Base-by-base conservation (phyloP, 129 eudicot species). In the Saposhnikovia divaricata region DNA sequence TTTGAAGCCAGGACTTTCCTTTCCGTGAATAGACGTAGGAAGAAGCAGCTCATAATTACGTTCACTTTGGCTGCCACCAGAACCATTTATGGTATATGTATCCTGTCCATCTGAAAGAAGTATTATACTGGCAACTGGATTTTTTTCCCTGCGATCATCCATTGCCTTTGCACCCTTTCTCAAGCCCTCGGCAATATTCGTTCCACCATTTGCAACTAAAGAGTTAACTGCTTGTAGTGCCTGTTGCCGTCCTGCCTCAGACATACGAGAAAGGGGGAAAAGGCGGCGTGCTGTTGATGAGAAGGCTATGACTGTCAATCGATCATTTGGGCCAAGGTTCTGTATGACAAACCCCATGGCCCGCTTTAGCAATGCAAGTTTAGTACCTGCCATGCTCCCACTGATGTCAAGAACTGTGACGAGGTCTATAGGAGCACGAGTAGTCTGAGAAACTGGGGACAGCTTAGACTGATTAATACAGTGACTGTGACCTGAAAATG, bases 341-440 rank as follows among this genome's bases (percentile, higher is more conserved):
- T 92, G 93, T 55, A 94, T 91, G 68, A 94, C 96, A 45, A 94
- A 92, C 39, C 96, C 93, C 97, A 94, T 89, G 74, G 97, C 98
- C 61, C 97, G 90, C 76, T 94, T 94, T 21, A 94, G 77, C 79
- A 94, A 81, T 14, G 93, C 96, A 2, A 94, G 91, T 81, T 94
- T 94, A 4, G 96, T 89, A 13, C 98, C 98, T 6, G 93, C 88
- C 98, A 94, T 94, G 85, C 98, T 94, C 39, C 98, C 98, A 80
- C 98, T 94, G 34, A 89, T 86, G 79, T 94, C 98, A 75, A 94
- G 97, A 61, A 94, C 94, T 0, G 98, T 92, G 39, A 94, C 97
- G n/a, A 94, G 94, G 75, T 94, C 98, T 6, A 94, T 91, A 0
- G 98, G 91, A 3, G 96, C 94, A 28, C 98, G 97, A 21, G 92